A percentile compares a stretch with the other conserved stretches of the same genome.
Conservation (phyloP, 257 asterid species). For the Oldenlandia corymbosa region DNA sequence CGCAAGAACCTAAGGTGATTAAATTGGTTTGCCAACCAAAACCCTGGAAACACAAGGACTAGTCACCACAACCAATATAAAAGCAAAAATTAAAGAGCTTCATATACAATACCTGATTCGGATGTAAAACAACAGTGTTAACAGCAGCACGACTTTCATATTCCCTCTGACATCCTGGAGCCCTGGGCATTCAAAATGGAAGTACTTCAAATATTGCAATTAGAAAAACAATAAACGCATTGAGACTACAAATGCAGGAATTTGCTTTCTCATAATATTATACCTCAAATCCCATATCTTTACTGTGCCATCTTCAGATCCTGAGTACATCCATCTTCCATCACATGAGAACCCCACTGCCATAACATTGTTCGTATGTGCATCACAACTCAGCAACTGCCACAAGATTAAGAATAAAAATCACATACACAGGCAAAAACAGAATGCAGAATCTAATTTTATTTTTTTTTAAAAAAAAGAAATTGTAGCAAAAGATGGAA, state of each 20-base stretch:
- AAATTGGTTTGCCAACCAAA: background rate
- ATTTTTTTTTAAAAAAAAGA: background rate
- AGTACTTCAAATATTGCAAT: conserved; percentile 13
- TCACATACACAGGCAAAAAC: conserved; percentile 12
- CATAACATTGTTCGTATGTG: conserved; percentile 95
- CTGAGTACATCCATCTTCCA: conserved; percentile 98
- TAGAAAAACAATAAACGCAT: conserved; percentile 10
- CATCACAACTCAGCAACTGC: conserved; percentile 93
- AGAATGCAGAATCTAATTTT: background rate
- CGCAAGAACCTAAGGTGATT: too few species aligned
- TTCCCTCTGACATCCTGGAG: conserved; percentile 98
- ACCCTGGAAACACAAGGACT: background rate
- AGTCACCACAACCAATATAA: background rate
- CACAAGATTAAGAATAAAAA: conserved; percentile 7
- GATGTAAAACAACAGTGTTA: conserved; percentile 94
- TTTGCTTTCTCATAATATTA: background rate
- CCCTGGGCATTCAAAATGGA: conserved; percentile 45
- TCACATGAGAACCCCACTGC: conserved; percentile 98
- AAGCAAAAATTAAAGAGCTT: background rate
- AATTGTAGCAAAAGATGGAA: background rate
- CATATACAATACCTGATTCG: conserved; percentile 60
- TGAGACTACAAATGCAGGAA: background rate
- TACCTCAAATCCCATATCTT: conserved; percentile 97
- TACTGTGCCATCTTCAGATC: conserved; percentile 99
- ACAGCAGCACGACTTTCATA: conserved; percentile 99